These are phyloP conservation scores for Trichoderma sp. DNA, from an alignment of 2,329 filamentous ascomycete species.

Conservation along the genomic window DNA sequence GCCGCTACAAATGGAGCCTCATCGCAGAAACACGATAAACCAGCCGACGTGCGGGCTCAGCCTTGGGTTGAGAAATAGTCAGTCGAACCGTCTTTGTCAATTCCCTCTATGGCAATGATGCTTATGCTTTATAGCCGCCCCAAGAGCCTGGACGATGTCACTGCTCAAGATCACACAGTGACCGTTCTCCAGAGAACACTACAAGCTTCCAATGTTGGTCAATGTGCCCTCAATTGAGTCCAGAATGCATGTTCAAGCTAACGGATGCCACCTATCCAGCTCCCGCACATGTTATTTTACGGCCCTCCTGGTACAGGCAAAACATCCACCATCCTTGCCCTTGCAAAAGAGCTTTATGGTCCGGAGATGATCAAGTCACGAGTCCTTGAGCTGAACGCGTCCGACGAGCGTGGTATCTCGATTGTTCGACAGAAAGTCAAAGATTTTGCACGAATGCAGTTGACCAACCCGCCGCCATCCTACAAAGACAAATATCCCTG, in stretches of 20 bases:
- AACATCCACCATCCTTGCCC: constrained; percentile 94
- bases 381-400: constrained; percentile 98
- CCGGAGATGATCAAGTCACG: constrained; percentile 89
- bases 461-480: constrained; percentile 75
- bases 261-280: constrained; percentile 41
- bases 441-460: constrained; percentile 93
- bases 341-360: constrained; percentile 96
- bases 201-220: constrained; percentile 82
- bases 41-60: constrained; percentile 66
- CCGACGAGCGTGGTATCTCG: constrained; percentile 94
- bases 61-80: constrained; percentile 99
- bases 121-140: constrained; percentile 69
- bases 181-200: constrained; percentile 89
- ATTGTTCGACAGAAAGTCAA: constrained; percentile 99
- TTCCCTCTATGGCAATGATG: neutral
- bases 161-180: constrained; percentile 95
- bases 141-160: constrained; percentile 90
- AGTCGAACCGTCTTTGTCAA: constrained; percentile 32
- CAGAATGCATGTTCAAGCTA: neutral
- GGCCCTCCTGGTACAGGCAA: constrained; percentile 97
- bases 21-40: constrained; percentile 65
- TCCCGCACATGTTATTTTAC: constrained; percentile 99
- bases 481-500: constrained; percentile 79
- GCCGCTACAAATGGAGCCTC: constrained; percentile 64
- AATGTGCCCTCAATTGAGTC: neutral